phyloP scores from a whole-genome alignment of 331 rosid species.

The Rosa hybrid region DNA sequence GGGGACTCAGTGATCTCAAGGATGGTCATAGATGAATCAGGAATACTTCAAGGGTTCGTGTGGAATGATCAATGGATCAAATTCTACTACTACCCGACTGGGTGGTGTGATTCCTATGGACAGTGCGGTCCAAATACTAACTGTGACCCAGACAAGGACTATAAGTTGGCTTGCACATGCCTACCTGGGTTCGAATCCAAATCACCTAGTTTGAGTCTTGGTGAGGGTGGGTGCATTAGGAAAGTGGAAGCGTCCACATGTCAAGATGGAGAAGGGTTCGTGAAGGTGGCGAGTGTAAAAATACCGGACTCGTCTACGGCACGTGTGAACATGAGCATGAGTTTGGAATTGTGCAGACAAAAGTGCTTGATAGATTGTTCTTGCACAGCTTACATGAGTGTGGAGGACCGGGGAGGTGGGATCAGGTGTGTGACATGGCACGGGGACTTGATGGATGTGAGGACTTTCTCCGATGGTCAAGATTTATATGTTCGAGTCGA shows the following conservation, averaged over 20 bases:
- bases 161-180: constrained; percentile 40
- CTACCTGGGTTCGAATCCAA: constrained; percentile 64
- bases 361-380: no score
- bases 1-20: neutral
- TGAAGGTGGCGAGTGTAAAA: no score
- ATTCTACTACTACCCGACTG: constrained; percentile 30
- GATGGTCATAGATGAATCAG: constrained; percentile 21
- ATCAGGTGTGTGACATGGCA: constrained; percentile 58
- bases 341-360: no score
- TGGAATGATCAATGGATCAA: constrained; percentile 46
- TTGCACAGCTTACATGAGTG: constrained; percentile 43
- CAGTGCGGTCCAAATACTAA: constrained; percentile 45
- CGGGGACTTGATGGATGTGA: constrained; percentile 45
- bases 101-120: constrained; percentile 38
- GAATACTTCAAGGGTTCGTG: constrained; percentile 12
- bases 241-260: constrained; percentile 23
- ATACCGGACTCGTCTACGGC: no score
- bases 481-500: constrained; percentile 53
- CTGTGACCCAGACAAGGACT: constrained; percentile 37
- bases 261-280: constrained; percentile 49
- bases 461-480: constrained; percentile 36
- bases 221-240: constrained; percentile 51
- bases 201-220: constrained; percentile 38
- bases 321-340: no score
- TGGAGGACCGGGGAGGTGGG: constrained; percentile 12